These are phyloP conservation scores for Zostera marina DNA, from an alignment of 116 monocot species.

Conservation along the genomic window DNA sequence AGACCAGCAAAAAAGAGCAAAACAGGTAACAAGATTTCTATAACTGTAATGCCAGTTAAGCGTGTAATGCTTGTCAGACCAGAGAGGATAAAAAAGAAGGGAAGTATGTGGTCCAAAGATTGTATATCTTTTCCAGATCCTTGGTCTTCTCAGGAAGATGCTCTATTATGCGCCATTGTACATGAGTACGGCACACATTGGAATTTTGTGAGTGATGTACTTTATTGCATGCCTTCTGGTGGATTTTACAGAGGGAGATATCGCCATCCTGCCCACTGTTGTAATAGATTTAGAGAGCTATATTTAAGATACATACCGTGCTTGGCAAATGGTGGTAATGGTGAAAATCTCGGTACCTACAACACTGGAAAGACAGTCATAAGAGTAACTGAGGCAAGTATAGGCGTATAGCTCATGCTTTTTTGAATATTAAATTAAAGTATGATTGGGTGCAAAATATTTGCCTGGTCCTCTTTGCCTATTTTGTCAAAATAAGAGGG, in stretches of 20 bases:
- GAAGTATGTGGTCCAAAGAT: conserved; percentile 62
- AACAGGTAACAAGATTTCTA: conserved; percentile 46
- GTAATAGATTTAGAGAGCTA: conserved; percentile 89
- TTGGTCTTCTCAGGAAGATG: conserved; percentile 86
- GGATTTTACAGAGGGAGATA: conserved; percentile 69
- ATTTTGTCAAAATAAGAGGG: too few species aligned
- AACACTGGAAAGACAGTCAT: conserved; percentile 65
- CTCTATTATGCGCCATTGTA: conserved; percentile 66
- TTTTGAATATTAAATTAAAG: not conserved
- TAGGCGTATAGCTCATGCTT: conserved; percentile 1
- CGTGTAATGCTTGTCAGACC: conserved; percentile 73
- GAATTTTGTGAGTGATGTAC: conserved; percentile 53
- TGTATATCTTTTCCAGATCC: conserved; percentile 46
- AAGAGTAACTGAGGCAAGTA: conserved; percentile 86
- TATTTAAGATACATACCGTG: conserved; percentile 59
- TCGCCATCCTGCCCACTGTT: conserved; percentile 84
- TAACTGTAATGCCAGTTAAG: conserved; percentile 60
- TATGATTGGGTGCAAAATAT: too few species aligned
- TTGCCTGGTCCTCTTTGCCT: too few species aligned
- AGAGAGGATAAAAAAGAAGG: conserved; percentile 63
- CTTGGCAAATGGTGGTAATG: conserved; percentile 27
- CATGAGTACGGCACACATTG: conserved; percentile 77
- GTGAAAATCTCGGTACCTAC: conserved; percentile 34
- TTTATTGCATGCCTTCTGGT: conserved; percentile 45
- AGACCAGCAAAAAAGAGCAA: conserved; percentile 32